Base-by-base conservation (phyloP, 345 rosid species). In the Salix suchowensis region DNA sequence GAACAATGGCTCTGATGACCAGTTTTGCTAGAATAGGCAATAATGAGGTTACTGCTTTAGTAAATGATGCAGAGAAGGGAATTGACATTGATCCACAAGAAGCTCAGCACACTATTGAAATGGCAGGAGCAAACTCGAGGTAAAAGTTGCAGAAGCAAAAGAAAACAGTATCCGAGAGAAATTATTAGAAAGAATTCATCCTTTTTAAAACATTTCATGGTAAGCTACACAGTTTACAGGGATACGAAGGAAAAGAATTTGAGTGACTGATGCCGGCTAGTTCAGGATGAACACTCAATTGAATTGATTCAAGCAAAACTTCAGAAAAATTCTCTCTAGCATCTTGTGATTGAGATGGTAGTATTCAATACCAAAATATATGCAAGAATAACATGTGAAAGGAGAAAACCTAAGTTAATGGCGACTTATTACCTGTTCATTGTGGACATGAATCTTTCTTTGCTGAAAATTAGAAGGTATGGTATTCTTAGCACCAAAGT, bases 371-470 rank as follows among this genome's bases (percentile, higher is more conserved):
- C 37, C 13, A 65, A 65, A 40, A 11, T 5, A 58, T 26, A 30
- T 12, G 55, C 36, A 73, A 13, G 44, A 3, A 40, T 15, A 23
- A 21, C 23, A 64, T 60, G 34, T 19, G 26, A 48, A 76, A 18
- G 34, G 30, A 37, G 14, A 66, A 11, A 70, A 8, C 19, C 19
- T 5, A 68, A 21, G 39, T 26, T n/a, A 68, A 69, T 30, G 46
- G 19, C 26, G 64, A 79, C 13, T 65, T 70, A 73, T 74, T 74
- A 94, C 98, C 93, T 91, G 93, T 65, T 89, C 88, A 79, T 90
- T 95, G 82, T 95, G 98, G 72, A 88, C 87, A 81, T 88, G 87
- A 79, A 91, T 88, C 78, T 90, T 93, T 71, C 98, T 84, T 40
- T 82, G 82, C 79, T 87, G 89, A 78, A 91, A 89, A 21, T 72